Evolutionary conservation across 2,329 filamentous ascomycete genomes (phyloP).

Genomic region (Pyrenochaeta sp.): DNA sequence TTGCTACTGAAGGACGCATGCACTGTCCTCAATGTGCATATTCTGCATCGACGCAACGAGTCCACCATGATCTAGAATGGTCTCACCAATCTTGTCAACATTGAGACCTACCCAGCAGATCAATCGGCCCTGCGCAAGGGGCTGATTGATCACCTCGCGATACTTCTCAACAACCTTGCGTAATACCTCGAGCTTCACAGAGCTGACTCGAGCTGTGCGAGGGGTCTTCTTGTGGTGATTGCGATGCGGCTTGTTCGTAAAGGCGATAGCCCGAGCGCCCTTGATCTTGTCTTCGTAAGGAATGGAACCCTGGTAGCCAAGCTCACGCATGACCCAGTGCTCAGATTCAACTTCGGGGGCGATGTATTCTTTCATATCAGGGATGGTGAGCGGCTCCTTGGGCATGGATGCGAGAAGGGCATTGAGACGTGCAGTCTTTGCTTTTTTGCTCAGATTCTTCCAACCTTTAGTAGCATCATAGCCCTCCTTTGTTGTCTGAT

Average conservation of each 20-base stretch:
- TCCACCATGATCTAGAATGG: not conserved
- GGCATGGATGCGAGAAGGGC: not conserved
- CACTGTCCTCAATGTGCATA: not conserved
- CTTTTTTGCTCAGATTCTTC: not conserved
- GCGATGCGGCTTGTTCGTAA: not conserved
- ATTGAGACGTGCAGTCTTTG: not conserved
- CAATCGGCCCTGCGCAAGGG: not conserved
- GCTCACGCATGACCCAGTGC: slow-evolving; percentile 10
- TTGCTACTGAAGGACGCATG: slow-evolving; percentile 1
- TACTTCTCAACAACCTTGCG: not conserved
- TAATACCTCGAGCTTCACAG: not conserved
- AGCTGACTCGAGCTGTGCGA: not conserved
- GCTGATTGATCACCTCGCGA: not conserved
- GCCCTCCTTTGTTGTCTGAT: not conserved
- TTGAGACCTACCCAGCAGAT: slow-evolving; percentile 1
- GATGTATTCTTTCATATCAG: slow-evolving; percentile 4
- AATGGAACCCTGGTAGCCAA: slow-evolving; percentile 1
- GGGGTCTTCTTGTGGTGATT: not conserved
- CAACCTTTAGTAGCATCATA: not conserved
- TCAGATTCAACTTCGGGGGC: slow-evolving; percentile 8
- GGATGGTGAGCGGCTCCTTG: not conserved
- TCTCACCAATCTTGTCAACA: not conserved
- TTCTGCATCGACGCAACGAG: not conserved
- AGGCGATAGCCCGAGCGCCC: not conserved
- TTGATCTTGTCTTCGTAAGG: slow-evolving; percentile 7